Percentiles rank a stretch among this genome's conserved stretches.
Conservation (phyloP, 306 rosid species). For the Fragaria nilgerrensis region DNA sequence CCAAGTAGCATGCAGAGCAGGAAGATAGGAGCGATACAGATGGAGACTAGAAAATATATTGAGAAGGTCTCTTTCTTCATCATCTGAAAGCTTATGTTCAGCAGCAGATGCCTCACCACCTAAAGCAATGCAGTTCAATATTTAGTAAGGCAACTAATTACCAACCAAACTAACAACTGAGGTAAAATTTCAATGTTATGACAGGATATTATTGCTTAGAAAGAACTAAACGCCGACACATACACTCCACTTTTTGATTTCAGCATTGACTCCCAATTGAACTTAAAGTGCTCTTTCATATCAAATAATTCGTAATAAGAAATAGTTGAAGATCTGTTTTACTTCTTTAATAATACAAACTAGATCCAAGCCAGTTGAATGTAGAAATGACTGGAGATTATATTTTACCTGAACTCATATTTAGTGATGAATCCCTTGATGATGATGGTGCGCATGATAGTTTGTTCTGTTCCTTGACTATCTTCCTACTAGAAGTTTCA, state of each 20-base stretch:
- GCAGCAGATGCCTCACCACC: conserved; percentile 26
- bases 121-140: conserved; percentile 16
- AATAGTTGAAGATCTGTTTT: not conserved
- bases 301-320: not conserved
- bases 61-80: conserved; percentile 25
- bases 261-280: not conserved
- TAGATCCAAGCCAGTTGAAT: not conserved
- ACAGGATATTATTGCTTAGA: not conserved
- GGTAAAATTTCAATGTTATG: not conserved
- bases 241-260: not conserved
- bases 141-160: conserved; percentile 15
- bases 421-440: conserved; percentile 4
- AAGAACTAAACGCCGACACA: not conserved
- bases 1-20: conserved; percentile 52
- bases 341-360: not conserved
- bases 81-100: conserved; percentile 21
- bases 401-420: not conserved
- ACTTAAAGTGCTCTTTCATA: not conserved
- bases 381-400: not conserved
- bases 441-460: not conserved
- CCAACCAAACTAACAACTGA: not conserved
- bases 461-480: not conserved
- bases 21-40: conserved; percentile 28
- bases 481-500: not conserved
- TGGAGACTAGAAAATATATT: conserved; percentile 23